These are phyloP conservation scores for Leishmania amazonensis DNA, from an alignment of 208 protist genomes.

Conservation along the genomic window DNA sequence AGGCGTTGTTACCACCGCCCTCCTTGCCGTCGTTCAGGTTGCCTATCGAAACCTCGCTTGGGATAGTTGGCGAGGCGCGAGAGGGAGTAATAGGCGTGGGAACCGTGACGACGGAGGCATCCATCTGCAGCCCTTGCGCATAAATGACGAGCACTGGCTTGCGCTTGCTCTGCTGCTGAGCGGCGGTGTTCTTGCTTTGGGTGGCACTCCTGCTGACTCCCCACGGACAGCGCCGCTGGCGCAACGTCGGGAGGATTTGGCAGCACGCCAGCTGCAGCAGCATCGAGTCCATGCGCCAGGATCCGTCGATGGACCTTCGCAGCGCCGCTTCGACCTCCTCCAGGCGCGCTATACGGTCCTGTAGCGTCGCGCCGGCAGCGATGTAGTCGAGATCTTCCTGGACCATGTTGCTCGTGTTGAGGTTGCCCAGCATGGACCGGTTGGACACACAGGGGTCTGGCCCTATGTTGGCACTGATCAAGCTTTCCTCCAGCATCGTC, in stretches of 20 bases:
- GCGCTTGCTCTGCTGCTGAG: background rate
- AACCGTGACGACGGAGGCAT: conserved; percentile 24
- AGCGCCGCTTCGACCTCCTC: conserved; percentile 61
- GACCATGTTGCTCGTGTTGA: conserved; percentile 17
- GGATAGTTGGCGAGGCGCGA: background rate
- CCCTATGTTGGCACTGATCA: conserved; percentile 15
- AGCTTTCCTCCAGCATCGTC: conserved; percentile 53
- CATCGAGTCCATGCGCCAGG: conserved; percentile 60
- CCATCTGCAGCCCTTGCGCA: conserved; percentile 55
- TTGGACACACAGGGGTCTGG: background rate
- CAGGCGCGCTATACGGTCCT: conserved; percentile 55
- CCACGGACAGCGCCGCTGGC: conserved; percentile 42
- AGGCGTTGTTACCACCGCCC: conserved; percentile 5
- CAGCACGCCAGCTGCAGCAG: conserved; percentile 55
- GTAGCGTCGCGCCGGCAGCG: conserved; percentile 31
- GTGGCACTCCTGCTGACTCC: background rate
- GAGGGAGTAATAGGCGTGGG: background rate
- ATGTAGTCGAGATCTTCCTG: conserved; percentile 59
- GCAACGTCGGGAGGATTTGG: conserved; percentile 76
- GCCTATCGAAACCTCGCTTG: conserved; percentile 20
- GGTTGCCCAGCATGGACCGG: background rate
- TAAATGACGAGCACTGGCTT: conserved; percentile 64
- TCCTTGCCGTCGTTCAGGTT: conserved; percentile 15
- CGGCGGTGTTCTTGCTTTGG: background rate
- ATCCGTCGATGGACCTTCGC: conserved; percentile 62